Evolutionary conservation across 768 basidiomycete genomes (phyloP), one percentile per base, ranked within the genome.

Genomic region (Peribolospora kevripleyi): DNA sequence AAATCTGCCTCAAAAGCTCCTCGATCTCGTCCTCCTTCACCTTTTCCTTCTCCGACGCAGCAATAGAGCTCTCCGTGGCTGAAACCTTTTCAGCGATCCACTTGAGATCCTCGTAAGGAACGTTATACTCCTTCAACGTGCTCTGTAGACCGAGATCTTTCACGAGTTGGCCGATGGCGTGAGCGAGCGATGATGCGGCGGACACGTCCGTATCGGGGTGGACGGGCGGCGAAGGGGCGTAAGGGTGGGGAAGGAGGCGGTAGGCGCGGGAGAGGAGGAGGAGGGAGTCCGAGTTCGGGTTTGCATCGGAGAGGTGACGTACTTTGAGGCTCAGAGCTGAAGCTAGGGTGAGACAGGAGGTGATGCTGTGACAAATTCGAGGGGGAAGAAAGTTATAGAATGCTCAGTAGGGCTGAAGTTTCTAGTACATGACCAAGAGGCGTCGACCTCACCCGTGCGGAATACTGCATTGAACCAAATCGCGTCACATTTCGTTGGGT

Each of bases 341-440:
- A 6, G 55, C 7, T 8, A 62, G 56, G 38, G 61, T 62, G 13
- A 62, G 45, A 48, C 59, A 60, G 14, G 82, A 83, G 4, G 83
- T 83, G 58, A 83, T 80, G 6, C 82, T 82, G 64, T 85, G 82
- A 25, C 81, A 79, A 55, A 85, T 82, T 25, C 25, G 25, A 25
- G 51, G 71, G 68, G 61, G 82, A 84, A 5, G 58, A 59, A 2
- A 7, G 43, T 7, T 45, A 45, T 13, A 7, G 13, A 7, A 45
- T 13, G 43, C 43, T 45, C 13, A 13, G 7, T 13, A 45, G 43
- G 7, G 8, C 43, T 45, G 8, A 7, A 7, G 8, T 13, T 45
- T 45, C 43, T 45, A 7, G 8, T 45, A 7, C 43, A 45, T 13
- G 8, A 7, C 43, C 43, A 45, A 7, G 43, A 45, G 43, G 25